Evolutionary conservation across 2,329 filamentous ascomycete genomes (phyloP).

Genomic region (Fonsecaea monophora): DNA sequence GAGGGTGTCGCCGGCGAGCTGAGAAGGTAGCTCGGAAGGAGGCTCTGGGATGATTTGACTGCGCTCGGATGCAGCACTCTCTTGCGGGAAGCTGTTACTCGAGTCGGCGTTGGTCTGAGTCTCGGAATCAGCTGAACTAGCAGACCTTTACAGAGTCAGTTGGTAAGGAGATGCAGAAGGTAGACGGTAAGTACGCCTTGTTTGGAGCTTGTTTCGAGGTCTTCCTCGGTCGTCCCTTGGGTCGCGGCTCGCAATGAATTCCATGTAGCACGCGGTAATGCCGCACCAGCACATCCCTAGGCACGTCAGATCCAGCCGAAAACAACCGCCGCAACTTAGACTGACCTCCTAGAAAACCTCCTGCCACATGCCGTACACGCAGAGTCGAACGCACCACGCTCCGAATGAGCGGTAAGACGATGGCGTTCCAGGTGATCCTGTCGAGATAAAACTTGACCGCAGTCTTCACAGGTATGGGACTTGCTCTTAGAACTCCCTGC

Average conservation of each 20-base stretch:
- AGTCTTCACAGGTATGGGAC: conserved; percentile 18
- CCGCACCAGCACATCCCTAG: conserved; percentile 19
- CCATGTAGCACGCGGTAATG: conserved; percentile 14
- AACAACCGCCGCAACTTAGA: not conserved
- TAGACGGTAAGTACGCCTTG: not conserved
- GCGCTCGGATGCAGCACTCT: not conserved
- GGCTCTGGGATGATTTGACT: not conserved
- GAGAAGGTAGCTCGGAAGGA: not conserved
- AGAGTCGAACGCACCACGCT: conserved; percentile 6
- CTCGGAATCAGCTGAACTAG: not conserved
- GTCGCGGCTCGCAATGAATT: conserved; percentile 10
- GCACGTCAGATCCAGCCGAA: not conserved
- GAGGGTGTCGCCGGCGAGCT: not conserved
- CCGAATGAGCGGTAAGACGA: conserved; percentile 8
- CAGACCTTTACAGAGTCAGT: not conserved
- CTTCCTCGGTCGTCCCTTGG: conserved; percentile 18
- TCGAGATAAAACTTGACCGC: conserved; percentile 17
- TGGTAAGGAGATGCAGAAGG: not conserved
- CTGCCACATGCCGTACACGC: conserved; percentile 14
- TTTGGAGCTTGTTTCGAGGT: not conserved
- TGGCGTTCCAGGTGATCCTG: conserved; percentile 21
- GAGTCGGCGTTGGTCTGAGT: conserved; percentile 2
- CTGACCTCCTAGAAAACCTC: conserved; percentile 17
- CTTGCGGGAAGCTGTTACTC: not conserved
- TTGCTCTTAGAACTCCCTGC: conserved; percentile 7